Evolutionary conservation across 305 asterid species (phyloP).

Genomic region (Fraxinus nigra): DNA sequence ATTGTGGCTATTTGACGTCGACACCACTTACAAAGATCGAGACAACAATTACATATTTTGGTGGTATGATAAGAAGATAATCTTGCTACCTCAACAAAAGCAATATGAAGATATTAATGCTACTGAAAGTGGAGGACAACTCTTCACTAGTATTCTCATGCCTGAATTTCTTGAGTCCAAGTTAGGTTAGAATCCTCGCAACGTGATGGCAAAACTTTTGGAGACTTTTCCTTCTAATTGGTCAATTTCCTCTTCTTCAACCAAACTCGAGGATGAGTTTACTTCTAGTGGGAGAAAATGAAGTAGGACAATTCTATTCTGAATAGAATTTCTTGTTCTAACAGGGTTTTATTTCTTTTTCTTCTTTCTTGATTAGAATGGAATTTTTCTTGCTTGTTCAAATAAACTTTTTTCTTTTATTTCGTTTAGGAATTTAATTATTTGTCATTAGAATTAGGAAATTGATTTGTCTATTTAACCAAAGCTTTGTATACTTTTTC

Average conservation of each 20-base stretch:
- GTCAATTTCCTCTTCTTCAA: background rate
- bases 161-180: background rate
- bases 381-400: background rate
- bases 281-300: background rate
- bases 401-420: background rate
- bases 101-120: background rate
- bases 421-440: background rate
- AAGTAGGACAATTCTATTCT: background rate
- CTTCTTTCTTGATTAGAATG: background rate
- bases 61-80: background rate
- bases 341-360: background rate
- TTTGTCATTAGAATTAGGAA: background rate
- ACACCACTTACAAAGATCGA: background rate
- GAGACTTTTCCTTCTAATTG: background rate
- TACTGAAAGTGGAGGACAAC: background rate
- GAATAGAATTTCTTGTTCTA: background rate
- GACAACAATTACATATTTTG: background rate
- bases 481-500: background rate
- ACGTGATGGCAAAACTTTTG: background rate
- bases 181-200: background rate
- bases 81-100: background rate
- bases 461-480: background rate
- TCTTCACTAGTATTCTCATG: background rate
- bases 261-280: background rate
- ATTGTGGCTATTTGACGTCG: background rate